Evolutionary conservation across 306 rosid species (phyloP), one percentile per base, ranked within the genome.

Genomic region (Sophora flavescens): DNA sequence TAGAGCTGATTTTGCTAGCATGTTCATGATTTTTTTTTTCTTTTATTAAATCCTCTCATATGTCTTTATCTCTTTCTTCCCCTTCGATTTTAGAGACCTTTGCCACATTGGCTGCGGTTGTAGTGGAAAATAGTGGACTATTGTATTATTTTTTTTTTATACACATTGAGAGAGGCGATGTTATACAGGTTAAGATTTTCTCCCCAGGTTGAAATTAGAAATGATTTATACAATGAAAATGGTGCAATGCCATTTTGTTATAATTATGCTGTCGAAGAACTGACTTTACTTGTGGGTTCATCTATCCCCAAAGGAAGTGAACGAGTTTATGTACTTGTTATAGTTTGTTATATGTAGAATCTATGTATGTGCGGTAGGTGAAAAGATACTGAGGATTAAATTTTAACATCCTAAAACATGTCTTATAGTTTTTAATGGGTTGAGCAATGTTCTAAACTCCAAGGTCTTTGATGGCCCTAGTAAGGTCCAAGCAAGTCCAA

Each of bases 1-100:
- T 79, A 76, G 57, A 84, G 87, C 72, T 73, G 76, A 76, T 85
- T 82, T 84, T 57, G 77, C 78, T 78, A 74, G 79, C 80, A 62
- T 80, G 51, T 76, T 87, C 77, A 47, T 76, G 75, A 83, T 84
- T 81, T 77, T 79, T 78, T 41, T 58, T 18, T 8, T 18, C 15
- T 44, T 16, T 41, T 36, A 9, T 38, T 3, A 1, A 36, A 36
- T 5, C 32, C 36, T 44, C 47, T 48, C 17, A 74, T 75, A 30
- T 56, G 18, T 63, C 61, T 38, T 60, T 59, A 22, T 62, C 65
- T 70, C 76, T 28, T 68, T 60, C 68, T 2, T 14, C 38, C 68
- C 77, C 35, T 72, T 60, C 63, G 63, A 47, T 69, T 81, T 60
- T 76, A 8, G 63, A 26, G 48, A 47, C 35, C 32, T 63, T 33